These are phyloP conservation scores for Schwanniomyces sp. DNA, from an alignment of 805 yeast genomes.

Conservation along the genomic window DNA sequence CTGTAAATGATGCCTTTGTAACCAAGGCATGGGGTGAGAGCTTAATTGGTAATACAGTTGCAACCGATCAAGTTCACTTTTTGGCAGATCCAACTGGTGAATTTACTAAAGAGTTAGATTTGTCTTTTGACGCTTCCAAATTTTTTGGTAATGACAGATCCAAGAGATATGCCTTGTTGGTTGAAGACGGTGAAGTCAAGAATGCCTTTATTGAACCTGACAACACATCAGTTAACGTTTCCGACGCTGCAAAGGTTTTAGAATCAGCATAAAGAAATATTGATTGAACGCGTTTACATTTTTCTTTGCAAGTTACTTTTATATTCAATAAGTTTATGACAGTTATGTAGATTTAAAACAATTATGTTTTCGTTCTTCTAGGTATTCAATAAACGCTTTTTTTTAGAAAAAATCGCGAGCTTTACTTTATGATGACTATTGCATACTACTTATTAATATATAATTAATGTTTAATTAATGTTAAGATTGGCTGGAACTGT, in stretches of 20 bases:
- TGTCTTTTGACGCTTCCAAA: slow-evolving; percentile 71
- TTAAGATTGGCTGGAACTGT: not conserved
- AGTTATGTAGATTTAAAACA: not conserved
- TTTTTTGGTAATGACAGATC: slow-evolving; percentile 77
- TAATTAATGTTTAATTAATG: not conserved
- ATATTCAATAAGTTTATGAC: not conserved
- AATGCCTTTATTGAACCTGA: slow-evolving; percentile 79
- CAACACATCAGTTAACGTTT: slow-evolving; percentile 63
- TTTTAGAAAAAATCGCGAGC: not conserved
- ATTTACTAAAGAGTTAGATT: slow-evolving; percentile 63
- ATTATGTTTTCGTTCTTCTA: not conserved
- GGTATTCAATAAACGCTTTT: not conserved
- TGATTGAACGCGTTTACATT: too few relatives aligned
- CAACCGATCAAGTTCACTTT: slow-evolving; percentile 46
- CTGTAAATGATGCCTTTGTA: slow-evolving; percentile 88
- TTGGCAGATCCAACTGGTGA: slow-evolving; percentile 82
- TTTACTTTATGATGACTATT: not conserved
- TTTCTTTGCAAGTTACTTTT: not conserved
- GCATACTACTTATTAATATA: too few relatives aligned
- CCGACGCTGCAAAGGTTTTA: slow-evolving; percentile 47
- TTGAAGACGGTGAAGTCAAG: slow-evolving; percentile 71
- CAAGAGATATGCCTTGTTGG: slow-evolving; percentile 72
- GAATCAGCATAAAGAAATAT: slow-evolving; percentile 15
- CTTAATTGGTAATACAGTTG: slow-evolving; percentile 19
- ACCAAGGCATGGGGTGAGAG: slow-evolving; percentile 72